A percentile compares a stretch with the other conserved stretches of the same genome.
Evolutionary conservation across 2,329 filamentous ascomycete species (phyloP).

Genomic region (Pseudopyrenochaeta lycopersici): DNA sequence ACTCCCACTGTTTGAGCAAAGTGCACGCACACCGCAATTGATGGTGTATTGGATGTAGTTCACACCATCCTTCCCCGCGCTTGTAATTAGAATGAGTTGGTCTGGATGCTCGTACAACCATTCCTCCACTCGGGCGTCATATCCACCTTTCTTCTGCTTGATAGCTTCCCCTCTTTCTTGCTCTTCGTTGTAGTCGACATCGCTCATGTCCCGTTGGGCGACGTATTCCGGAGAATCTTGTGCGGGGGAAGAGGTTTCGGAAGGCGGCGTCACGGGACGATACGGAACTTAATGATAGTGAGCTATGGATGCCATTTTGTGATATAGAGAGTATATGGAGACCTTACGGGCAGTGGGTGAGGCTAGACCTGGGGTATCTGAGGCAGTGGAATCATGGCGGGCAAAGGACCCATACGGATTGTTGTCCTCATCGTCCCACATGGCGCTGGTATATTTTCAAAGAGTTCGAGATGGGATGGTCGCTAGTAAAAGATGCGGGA

Average conservation of each 20-base stretch:
- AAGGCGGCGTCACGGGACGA: constrained; percentile 69
- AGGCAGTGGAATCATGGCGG: constrained; percentile 80
- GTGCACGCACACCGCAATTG: constrained; percentile 77
- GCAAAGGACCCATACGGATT: constrained; percentile 97
- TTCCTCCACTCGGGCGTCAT: constrained; percentile 96
- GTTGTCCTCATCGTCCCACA: constrained; percentile 99
- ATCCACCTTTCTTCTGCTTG: constrained; percentile 79
- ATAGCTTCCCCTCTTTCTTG: constrained; percentile 54
- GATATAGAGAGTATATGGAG: constrained; percentile 4
- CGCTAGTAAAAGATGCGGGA: not conserved
- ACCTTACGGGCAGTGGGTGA: constrained; percentile 51
- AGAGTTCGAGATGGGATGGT: not conserved
- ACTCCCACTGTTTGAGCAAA: constrained; percentile 2
- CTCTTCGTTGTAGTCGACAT: constrained; percentile 65
- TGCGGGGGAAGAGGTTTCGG: constrained; percentile 74
- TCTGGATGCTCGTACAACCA: constrained; percentile 95
- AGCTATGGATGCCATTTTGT: constrained; percentile 7
- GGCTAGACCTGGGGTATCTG: constrained; percentile 60
- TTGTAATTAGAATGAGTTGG: constrained; percentile 87
- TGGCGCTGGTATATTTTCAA: constrained; percentile 50
- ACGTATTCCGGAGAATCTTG: constrained; percentile 70
- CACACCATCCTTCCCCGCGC: constrained; percentile 93
- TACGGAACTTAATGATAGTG: constrained; percentile 51
- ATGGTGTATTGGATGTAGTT: constrained; percentile 98
- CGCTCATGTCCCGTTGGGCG: constrained; percentile 64